Evolutionary conservation across 176 grass and related monocot genomes (phyloP), one percentile per base, ranked within the genome.

Genomic region (Thalia dealbata): DNA sequence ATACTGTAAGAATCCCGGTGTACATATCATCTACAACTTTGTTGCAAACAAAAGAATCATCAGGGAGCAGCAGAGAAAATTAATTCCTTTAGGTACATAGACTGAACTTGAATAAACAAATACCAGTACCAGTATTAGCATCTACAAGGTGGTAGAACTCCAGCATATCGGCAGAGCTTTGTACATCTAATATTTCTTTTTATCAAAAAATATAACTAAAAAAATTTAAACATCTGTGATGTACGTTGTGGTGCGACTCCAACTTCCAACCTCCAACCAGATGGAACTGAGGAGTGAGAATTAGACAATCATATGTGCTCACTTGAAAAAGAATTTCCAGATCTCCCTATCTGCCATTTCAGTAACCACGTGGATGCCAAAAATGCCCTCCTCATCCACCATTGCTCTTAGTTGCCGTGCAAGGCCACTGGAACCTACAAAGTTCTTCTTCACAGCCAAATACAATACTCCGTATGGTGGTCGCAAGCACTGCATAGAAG

Each of bases 291-390:
- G 6, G 6, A 28, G 13, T 10, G 23, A 72, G 25, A 27, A 27
- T 5, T 18, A 32, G 1, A 2, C 19, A 0, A 18, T 46, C 2
- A 45, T 0, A 46, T 70, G 26, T 52, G 14, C 23, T 73, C 72
- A 92, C 51, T 92, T 92, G 78, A 92, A 92, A 78, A 92, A 92
- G 83, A 92, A 88, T 70, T 92, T 92, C 90, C 83, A 92, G 69
- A 88, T 86, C 77, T 92, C 90, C 74, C 72, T 76, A 26, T 92
- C 90, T 0, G 75, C 70, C 16, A 82, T 73, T 64, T 92, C 90
- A 5, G 83, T 81, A 64, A 88, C 62, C 6, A 92, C 71, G 67
- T 92, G 90, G 52, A 27, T 81, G 5, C 90, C 86, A 28, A 92
- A 88, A 29, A 61, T 72, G 14, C 83, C 86, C 79, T 92, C 86